These are phyloP conservation scores for Rubroboletus pulcherrimus DNA, from an alignment of 768 basidiomycete genomes.

Conservation along the genomic window DNA sequence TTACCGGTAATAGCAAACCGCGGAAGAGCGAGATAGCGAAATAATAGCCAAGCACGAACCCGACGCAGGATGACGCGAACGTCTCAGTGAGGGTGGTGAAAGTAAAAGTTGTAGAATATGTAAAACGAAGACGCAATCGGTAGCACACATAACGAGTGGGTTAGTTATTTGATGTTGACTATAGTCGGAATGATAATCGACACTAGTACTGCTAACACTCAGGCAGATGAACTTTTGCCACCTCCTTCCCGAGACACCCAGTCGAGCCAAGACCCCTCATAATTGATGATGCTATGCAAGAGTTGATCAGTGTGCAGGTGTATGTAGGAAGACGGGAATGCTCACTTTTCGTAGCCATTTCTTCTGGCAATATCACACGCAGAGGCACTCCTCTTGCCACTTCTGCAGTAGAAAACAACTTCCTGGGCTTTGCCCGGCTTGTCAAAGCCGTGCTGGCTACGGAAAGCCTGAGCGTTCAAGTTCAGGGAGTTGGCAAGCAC, in stretches of 20 bases:
- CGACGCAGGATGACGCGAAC: background rate
- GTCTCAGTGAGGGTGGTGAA: background rate
- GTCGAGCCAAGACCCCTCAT: conserved; percentile 85
- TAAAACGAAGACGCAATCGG: background rate
- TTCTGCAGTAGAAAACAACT: conserved; percentile 87
- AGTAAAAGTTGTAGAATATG: background rate
- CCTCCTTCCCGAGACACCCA: conserved; percentile 61
- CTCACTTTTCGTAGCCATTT: conserved; percentile 80
- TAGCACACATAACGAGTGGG: background rate
- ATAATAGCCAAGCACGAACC: background rate
- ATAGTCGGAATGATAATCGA: background rate
- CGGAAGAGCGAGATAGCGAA: background rate
- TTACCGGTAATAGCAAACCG: background rate
- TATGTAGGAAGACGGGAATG: conserved; percentile 1
- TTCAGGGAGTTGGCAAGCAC: conserved; percentile 66
- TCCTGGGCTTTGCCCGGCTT: conserved; percentile 71
- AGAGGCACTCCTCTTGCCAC: conserved; percentile 76
- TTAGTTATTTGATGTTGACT: background rate
- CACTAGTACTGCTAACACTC: background rate
- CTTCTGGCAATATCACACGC: conserved; percentile 80
- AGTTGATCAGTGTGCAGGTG: background rate
- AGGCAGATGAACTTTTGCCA: conserved; percentile 29
- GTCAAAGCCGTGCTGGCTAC: conserved; percentile 63
- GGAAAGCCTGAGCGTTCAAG: conserved; percentile 53
- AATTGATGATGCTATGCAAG: conserved; percentile 57